phyloP scores from a whole-genome alignment of 140 eudicot genomes.

The Senecio squalidus region DNA sequence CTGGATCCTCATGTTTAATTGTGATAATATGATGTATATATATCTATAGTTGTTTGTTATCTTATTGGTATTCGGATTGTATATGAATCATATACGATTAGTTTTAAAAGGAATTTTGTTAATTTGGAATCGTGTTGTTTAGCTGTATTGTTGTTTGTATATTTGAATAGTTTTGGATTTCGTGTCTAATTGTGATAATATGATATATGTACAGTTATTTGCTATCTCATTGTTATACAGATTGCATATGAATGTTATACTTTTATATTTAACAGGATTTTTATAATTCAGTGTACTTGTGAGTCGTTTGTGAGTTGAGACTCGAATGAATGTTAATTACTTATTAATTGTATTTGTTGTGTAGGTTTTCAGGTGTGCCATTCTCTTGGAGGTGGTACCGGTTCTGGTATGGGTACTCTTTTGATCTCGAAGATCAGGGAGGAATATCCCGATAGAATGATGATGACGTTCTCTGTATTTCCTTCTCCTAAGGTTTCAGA shows the following conservation, averaged over 20 bases:
- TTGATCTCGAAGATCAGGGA: conserved; percentile 20
- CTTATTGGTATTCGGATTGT: too few species aligned
- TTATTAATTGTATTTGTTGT: neutral
- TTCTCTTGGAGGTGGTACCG: conserved; percentile 21
- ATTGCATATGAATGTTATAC: too few species aligned
- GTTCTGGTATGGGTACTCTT: conserved; percentile 18
- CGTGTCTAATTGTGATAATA: too few species aligned
- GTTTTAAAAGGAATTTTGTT: too few species aligned
- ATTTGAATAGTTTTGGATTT: too few species aligned
- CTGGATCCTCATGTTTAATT: neutral
- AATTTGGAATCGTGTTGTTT: too few species aligned
- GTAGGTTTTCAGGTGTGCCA: conserved; percentile 20
- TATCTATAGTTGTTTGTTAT: too few species aligned
- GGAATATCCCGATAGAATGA: conserved; percentile 18
- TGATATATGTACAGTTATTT: too few species aligned
- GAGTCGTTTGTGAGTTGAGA: neutral
- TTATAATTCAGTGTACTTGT: neutral
- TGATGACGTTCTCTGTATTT: conserved; percentile 21
- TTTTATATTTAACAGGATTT: too few species aligned
- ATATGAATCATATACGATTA: too few species aligned
- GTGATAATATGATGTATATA: neutral
- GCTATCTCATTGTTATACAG: too few species aligned
- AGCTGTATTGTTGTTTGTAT: too few species aligned
- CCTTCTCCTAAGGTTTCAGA: conserved; percentile 20
- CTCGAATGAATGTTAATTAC: neutral